phyloP scores from a whole-genome alignment of 208 protist species.

The Crithidia acanthocephali region DNA sequence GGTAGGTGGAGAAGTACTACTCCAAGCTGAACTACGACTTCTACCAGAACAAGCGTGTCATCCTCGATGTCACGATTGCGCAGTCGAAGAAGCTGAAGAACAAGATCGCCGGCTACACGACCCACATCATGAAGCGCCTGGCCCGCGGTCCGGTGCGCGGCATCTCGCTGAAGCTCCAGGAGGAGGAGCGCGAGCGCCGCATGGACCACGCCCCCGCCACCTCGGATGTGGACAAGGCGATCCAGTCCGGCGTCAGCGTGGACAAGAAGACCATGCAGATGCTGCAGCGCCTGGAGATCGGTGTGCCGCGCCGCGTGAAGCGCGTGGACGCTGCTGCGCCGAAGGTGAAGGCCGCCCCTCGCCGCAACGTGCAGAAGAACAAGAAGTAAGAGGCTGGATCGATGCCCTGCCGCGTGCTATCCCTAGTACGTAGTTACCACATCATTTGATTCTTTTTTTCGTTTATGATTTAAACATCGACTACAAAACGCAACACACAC shows the following conservation, averaged over 20 bases:
- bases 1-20: slow-evolving; percentile 99
- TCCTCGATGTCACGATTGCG: slow-evolving; percentile 98
- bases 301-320: slow-evolving; percentile 79
- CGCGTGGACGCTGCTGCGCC: slow-evolving; percentile 87
- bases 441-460: neutral
- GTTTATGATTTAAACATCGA: no score
- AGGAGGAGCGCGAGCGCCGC: slow-evolving; percentile 99
- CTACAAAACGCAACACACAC: no score
- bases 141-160: slow-evolving; percentile 98
- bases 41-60: slow-evolving; percentile 99
- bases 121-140: slow-evolving; percentile 99
- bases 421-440: slow-evolving; percentile 7
- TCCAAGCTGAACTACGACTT: slow-evolving; percentile 99
- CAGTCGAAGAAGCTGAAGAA: slow-evolving; percentile 99
- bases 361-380: slow-evolving; percentile 99
- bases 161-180: slow-evolving; percentile 99
- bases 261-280: slow-evolving; percentile 90
- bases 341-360: slow-evolving; percentile 99
- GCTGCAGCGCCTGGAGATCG: slow-evolving; percentile 86
- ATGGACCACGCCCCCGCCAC: slow-evolving; percentile 99
- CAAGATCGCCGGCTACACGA: slow-evolving; percentile 99
- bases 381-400: slow-evolving; percentile 15
- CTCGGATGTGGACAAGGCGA: slow-evolving; percentile 83
- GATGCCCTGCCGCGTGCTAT: neutral
- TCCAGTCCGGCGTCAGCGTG: slow-evolving; percentile 88